Conservation (phyloP, 768 basidiomycete genomes). For the Suillus americanus region DNA sequence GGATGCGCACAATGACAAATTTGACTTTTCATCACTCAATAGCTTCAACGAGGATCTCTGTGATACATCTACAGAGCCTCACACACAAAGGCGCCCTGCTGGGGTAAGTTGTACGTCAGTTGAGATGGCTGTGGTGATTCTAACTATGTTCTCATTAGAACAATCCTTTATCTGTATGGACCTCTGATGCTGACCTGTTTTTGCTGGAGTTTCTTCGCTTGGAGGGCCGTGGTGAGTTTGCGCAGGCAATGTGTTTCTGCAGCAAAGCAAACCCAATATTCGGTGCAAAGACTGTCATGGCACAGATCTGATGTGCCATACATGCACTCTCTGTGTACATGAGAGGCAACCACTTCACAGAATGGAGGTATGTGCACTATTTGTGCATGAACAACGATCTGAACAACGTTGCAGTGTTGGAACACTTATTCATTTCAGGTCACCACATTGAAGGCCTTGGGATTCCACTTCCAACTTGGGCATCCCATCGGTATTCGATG, state of each 20-base stretch:
- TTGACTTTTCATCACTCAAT: background rate
- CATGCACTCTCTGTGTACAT: conserved; percentile 1
- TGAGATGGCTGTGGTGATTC: background rate
- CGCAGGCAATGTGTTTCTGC: background rate
- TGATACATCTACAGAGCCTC: background rate
- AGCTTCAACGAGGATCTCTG: background rate
- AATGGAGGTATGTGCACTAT: conserved; percentile 3
- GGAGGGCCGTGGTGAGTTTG: background rate
- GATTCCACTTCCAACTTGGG: conserved; percentile 23
- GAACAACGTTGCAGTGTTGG: conserved; percentile 15
- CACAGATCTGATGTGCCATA: background rate
- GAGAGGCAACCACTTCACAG: too few relatives aligned
- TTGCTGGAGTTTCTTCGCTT: background rate
- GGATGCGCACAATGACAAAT: background rate
- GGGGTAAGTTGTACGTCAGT: background rate
- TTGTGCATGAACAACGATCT: background rate
- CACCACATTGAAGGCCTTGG: conserved; percentile 15
- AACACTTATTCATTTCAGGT: conserved; percentile 17
- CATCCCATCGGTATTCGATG: conserved; percentile 18
- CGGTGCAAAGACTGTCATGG: background rate
- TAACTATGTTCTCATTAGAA: background rate
- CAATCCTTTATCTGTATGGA: background rate
- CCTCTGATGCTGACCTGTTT: background rate
- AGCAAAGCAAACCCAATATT: background rate
- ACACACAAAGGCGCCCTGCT: background rate